Base-by-base conservation (phyloP, 768 basidiomycete genomes). In the Xerocomellus chrysenteron region DNA sequence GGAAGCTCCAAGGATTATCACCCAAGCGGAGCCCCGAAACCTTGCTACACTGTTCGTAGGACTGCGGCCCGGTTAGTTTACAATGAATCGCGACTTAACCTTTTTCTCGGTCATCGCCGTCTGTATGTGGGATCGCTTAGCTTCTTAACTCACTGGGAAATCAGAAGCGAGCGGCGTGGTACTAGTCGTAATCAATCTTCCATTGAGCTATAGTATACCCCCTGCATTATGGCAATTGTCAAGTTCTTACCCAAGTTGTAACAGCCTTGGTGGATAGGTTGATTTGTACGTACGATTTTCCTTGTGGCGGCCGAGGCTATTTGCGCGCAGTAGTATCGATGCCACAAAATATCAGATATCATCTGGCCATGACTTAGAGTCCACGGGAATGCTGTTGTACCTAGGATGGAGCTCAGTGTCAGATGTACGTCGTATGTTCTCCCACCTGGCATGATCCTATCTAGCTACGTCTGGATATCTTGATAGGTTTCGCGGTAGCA, bases 251-350 rank as follows among this genome's bases (percentile, higher is more conserved):
- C 19, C 37, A 2, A 47, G 42, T 30, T 13, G 26, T 9, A 41
- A 30, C 36, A 16, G 37, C 49, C 44, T 39, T 11, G 21, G 33
- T 47, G 33, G 35, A 24, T 30, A 41, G 17, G 10, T 47, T 42
- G 45, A 45, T 32, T 44, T 26, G 41, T 43, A 52, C 55, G 43
- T 58, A 52, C 30, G 16, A 7, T 9, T 32, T 37, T 48, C 61
- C 26, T 64, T 48, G 61, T 64, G 56, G 61, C 56, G 49, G 43
- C 28, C 28, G 55, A 28, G 33, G 44, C 24, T 46, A 52, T 35
- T 21, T 35, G 26, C 55, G n/a, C 19, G 6, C 28, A 36, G 24
- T 9, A 21, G 16, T 28, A n/a, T 5, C 13, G 40, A 7, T 32
- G 17, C 21, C 16, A 33, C 47, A 50, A 32, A 16, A 16, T 14